Evolutionary conservation across 2,329 filamentous ascomycete genomes (phyloP).

Genomic region (Tolypocladium album): DNA sequence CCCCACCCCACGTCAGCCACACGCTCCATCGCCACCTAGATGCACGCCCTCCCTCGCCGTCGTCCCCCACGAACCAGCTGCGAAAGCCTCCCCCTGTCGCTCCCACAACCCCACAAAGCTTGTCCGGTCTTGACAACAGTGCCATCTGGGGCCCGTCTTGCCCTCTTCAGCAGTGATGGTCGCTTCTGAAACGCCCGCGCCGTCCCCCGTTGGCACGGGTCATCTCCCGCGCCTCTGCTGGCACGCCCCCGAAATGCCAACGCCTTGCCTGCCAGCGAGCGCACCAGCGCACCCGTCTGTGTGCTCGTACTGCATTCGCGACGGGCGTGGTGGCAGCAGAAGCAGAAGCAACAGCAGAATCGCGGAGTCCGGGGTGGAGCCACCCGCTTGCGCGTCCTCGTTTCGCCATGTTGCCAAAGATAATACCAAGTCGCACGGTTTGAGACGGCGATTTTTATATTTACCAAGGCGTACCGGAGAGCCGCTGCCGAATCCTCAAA

Average conservation of each 20-base stretch:
- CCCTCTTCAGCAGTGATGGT: constrained; percentile 17
- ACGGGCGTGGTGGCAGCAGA: background rate
- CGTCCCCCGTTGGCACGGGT: constrained; percentile 11
- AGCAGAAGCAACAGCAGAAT: background rate
- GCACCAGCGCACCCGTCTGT: background rate
- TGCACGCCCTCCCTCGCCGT: background rate
- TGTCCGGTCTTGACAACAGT: constrained; percentile 10
- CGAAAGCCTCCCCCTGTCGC: constrained; percentile 5
- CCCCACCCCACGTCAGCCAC: background rate
- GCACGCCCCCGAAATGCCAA: background rate
- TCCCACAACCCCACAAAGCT: constrained; percentile 22
- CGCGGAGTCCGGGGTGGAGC: background rate
- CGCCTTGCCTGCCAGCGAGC: background rate
- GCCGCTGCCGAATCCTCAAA: background rate
- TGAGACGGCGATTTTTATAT: background rate
- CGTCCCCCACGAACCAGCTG: background rate
- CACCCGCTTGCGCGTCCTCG: background rate
- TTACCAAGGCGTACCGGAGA: background rate
- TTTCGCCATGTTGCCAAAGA: background rate
- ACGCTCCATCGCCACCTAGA: background rate
- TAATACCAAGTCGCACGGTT: too few species aligned
- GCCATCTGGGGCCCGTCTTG: constrained; percentile 6
- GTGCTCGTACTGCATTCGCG: background rate
- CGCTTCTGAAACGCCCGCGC: constrained; percentile 22
- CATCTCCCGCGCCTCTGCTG: constrained; percentile 8